Evolutionary conservation across 1,284 basidiomycete genomes (phyloP).

Genomic region (Trichosporon sp.): DNA sequence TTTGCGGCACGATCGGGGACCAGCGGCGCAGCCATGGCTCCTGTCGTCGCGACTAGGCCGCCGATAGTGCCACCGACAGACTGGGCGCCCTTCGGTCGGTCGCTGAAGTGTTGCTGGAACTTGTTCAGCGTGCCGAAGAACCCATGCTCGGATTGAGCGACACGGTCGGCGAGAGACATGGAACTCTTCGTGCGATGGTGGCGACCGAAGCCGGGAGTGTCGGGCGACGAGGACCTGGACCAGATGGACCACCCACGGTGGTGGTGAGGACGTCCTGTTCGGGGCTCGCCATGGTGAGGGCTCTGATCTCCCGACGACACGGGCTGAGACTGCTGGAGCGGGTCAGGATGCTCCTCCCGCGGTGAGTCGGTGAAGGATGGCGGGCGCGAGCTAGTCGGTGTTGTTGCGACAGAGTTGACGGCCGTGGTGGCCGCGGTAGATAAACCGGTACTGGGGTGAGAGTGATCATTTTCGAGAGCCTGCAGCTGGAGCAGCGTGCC

Average conservation of each 20-base stretch:
- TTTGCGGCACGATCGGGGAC: conserved; percentile 53
- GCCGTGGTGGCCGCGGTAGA: neutral
- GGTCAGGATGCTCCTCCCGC: neutral
- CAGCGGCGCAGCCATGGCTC: conserved; percentile 58
- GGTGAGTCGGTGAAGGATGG: conserved; percentile 7
- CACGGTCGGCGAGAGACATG: neutral
- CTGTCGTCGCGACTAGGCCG: conserved; percentile 65
- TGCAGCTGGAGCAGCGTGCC: neutral
- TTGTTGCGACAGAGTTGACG: conserved; percentile 10
- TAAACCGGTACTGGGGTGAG: neutral
- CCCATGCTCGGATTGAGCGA: conserved; percentile 2
- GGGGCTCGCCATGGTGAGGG: neutral
- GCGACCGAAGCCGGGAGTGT: neutral
- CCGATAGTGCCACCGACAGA: conserved; percentile 65
- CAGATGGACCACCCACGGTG: neutral
- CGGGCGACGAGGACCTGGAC: neutral
- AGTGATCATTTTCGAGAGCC: neutral
- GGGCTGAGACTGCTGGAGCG: neutral
- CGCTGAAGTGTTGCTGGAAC: conserved; percentile 8
- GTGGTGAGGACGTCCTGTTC: neutral
- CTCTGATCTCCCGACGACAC: neutral
- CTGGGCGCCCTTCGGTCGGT: conserved; percentile 55
- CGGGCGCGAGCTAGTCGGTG: conserved; percentile 40
- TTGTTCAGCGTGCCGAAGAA: conserved; percentile 3
- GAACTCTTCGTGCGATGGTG: conserved; percentile 2